These are phyloP conservation scores for Dinochytrium kinnereticum DNA, from an alignment of 371 early-diverging fungal genomes.

Conservation along the genomic window DNA sequence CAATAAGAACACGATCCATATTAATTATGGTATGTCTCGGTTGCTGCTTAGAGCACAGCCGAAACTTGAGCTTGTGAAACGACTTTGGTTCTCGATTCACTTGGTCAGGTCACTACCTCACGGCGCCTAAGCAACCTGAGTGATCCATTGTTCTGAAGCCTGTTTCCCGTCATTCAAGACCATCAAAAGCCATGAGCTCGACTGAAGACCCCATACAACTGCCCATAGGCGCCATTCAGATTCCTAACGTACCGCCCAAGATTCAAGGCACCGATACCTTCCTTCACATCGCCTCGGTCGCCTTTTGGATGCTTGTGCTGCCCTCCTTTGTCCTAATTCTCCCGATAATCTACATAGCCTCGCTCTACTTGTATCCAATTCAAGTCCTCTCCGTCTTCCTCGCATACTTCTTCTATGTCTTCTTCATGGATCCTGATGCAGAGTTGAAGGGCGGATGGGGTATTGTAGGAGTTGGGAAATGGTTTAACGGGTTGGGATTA, in stretches of 20 bases:
- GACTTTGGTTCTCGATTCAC: too few relatives aligned
- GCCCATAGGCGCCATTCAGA: background rate
- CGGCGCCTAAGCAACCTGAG: too few relatives aligned
- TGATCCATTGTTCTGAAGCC: too few relatives aligned
- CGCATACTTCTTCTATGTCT: conserved; percentile 21
- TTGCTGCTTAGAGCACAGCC: too few relatives aligned
- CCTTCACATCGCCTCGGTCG: conserved; percentile 17
- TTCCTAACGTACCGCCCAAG: background rate
- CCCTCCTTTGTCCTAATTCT: conserved; percentile 19
- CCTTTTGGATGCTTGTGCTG: conserved; percentile 25
- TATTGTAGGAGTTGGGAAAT: conserved; percentile 19
- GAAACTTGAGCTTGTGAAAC: too few relatives aligned
- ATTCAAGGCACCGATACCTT: background rate
- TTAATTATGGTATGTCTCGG: too few relatives aligned
- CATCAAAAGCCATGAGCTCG: background rate
- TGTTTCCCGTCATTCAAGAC: too few relatives aligned
- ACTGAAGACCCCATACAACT: background rate
- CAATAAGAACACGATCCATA: too few relatives aligned
- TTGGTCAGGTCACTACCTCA: background rate
- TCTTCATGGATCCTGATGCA: conserved; percentile 13
- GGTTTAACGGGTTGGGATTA: conserved; percentile 17
- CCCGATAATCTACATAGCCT: conserved; percentile 8
- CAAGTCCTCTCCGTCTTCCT: conserved; percentile 13
- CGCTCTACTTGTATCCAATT: conserved; percentile 13
- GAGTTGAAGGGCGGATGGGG: conserved; percentile 24